A percentile compares a stretch with the other conserved stretches of the same genome.
Evolutionary conservation across 257 asterid genomes (phyloP).

Genomic region (Solanum medicagineum): DNA sequence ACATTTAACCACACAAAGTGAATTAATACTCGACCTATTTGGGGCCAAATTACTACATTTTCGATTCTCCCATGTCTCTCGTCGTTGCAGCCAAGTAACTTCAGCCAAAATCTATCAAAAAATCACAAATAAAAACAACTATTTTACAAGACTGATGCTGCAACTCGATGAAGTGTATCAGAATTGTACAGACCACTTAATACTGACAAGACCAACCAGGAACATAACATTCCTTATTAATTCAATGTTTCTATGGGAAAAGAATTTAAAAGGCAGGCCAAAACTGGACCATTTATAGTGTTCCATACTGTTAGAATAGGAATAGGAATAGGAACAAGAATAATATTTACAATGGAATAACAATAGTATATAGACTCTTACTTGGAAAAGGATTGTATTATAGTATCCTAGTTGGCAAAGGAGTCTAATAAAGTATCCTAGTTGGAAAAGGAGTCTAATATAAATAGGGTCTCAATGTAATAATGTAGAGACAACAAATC

Average conservation of each 20-base stretch:
- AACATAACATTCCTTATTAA: not conserved
- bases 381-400: no score
- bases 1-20: not conserved
- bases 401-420: no score
- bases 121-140: not conserved
- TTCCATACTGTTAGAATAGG: not conserved
- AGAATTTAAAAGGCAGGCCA: not conserved
- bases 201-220: not conserved
- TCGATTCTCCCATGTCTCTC: not conserved
- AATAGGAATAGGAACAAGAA: no score
- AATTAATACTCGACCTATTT: not conserved
- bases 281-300: not conserved
- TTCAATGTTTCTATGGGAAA: not conserved
- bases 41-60: not conserved
- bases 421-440: no score
- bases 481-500: no score
- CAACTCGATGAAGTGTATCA: not conserved
- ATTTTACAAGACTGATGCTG: not conserved
- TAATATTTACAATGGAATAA: no score
- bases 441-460: no score
- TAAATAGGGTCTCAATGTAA: no score
- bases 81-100: not conserved
- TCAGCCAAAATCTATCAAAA: not conserved
- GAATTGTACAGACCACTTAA: not conserved
- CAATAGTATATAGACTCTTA: no score